phyloP scores from a whole-genome alignment of 2,329 filamentous ascomycete genomes.

The Pestalotiopsis sp. region DNA sequence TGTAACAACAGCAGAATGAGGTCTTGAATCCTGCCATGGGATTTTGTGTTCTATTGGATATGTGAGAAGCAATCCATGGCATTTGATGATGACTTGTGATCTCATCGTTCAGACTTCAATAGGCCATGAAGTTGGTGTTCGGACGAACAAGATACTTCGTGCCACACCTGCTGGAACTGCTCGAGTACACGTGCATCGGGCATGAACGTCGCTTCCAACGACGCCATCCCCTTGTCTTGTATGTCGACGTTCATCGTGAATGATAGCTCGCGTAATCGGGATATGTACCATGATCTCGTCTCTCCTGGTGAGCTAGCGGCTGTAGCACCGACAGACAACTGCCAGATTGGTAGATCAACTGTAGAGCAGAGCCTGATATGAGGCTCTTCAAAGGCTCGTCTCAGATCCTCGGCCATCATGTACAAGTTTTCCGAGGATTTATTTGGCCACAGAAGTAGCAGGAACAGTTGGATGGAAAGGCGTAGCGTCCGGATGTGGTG shows the following conservation, averaged over 20 bases:
- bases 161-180: not conserved
- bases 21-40: too few species aligned
- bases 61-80: too few species aligned
- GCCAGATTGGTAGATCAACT: not conserved
- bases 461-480: not conserved
- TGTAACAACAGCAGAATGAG: too few species aligned
- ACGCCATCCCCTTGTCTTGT: not conserved
- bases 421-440: not conserved
- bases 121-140: too few species aligned
- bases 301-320: not conserved
- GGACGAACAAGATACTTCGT: not conserved
- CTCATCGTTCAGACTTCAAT: too few species aligned
- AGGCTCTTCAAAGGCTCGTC: not conserved
- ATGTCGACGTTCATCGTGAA: not conserved
- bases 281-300: not conserved
- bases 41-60: too few species aligned
- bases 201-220: not conserved
- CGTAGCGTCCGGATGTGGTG: not conserved
- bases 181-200: not conserved
- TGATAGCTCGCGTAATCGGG: not conserved
- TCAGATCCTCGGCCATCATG: not conserved
- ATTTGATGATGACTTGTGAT: not conserved
- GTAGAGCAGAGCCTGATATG: not conserved
- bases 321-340: not conserved
- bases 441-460: not conserved